Evolutionary conservation across 1,284 basidiomycete species (phyloP), one percentile per base, ranked within the genome.

Genomic region (Porodaedalea pini): DNA sequence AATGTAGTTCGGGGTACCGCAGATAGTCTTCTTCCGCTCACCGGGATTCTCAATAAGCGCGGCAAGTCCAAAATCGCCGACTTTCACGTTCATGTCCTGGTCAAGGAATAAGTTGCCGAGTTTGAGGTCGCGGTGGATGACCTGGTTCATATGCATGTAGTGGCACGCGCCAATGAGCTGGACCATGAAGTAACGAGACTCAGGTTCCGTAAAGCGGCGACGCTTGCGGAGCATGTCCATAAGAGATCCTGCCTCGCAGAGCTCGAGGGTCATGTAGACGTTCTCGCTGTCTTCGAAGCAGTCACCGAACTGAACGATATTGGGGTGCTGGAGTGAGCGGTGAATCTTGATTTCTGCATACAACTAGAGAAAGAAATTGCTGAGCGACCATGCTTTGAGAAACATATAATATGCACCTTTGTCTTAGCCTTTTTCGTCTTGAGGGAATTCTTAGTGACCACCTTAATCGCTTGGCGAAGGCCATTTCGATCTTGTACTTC

Each of bases 341-440:
- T 99, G 96, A 56, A 99, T 94, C 79, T 97, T 98, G 71, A 99
- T 98, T 80, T 99, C 96, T 60, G 95, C 95, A 67, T 96, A 98
- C 59, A 98, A 83, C 94, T 90, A 48, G 61, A 29, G 17, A 40
- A 57, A 32, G 53, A 34, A 25, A 34, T 25, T 44, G 2, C 13
- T 56, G 5, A 55, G 32, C 19, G 48, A 7, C 1, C 15, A 39
- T 47, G 4, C 31, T 32, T 48, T 11, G n/a, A 48, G 21, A 29
- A 19, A 10, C 31, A 44, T 7, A 27, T 52, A 21, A n/a, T 2
- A 67, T 76, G 53, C 54, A 90, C 92, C 80, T 94, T 94, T 17
- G 92, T 95, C 72, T 93, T 94, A 54, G 91, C 92, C 71, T 94
- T 94, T 77, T 91, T 94, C 17, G 90, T 90, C 73, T 88, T 88